A percentile compares a stretch with the other conserved stretches of the same genome.
These are phyloP conservation scores for Balansia obtecta DNA, from an alignment of 2,329 filamentous ascomycete species.

Conservation along the genomic window DNA sequence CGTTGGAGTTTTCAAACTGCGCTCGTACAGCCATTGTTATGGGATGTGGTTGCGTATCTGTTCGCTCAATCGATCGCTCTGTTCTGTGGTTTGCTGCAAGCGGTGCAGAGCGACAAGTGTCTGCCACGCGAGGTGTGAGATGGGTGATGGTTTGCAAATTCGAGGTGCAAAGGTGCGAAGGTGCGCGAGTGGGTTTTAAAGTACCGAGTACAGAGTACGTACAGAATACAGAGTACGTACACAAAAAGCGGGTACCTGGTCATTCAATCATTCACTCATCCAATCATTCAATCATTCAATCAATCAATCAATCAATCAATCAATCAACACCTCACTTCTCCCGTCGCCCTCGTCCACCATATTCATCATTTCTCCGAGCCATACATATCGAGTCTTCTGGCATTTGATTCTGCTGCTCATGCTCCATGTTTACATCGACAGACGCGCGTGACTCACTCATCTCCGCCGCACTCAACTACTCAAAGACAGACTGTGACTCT, in stretches of 20 bases:
- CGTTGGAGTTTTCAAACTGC: slow-evolving; percentile 84
- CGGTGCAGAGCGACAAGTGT: background rate
- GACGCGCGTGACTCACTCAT: background rate
- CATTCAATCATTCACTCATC: too few species aligned
- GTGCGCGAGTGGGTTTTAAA: background rate
- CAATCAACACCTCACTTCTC: too few species aligned
- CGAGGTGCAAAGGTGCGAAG: background rate
- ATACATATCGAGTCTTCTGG: too few species aligned
- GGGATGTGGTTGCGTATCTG: background rate
- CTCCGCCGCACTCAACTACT: too few species aligned
- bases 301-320: too few species aligned
- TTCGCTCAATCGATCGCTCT: background rate
- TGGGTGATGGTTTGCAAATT: background rate
- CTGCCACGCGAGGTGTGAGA: background rate
- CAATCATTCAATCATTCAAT: too few species aligned
- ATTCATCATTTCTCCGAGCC: too few species aligned
- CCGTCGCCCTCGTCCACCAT: too few species aligned
- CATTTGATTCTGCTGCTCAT: background rate
- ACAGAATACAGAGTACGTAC: background rate
- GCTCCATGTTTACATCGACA: background rate
- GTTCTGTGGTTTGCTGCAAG: background rate
- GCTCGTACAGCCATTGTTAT: slow-evolving; percentile 54
- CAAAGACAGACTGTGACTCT: too few species aligned
- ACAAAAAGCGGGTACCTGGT: background rate
- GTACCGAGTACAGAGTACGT: background rate